phyloP scores from a whole-genome alignment of 1,284 basidiomycete species.

The Marasmius oreades region DNA sequence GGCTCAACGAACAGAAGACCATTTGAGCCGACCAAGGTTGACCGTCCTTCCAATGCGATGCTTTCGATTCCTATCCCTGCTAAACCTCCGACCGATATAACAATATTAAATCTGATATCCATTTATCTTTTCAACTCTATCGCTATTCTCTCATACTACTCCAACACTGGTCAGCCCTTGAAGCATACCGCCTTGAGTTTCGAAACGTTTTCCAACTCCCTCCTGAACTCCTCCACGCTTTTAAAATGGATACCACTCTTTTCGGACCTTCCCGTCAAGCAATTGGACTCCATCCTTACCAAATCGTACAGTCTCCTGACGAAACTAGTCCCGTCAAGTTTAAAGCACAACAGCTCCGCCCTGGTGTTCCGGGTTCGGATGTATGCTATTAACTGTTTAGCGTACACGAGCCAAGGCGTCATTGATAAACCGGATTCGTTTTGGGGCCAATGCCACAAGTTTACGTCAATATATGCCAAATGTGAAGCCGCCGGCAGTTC shows the following conservation, averaged over 20 bases:
- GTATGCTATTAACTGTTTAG: slow-evolving; percentile 45
- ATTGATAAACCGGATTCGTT: slow-evolving; percentile 43
- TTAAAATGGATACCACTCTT: slow-evolving; percentile 50
- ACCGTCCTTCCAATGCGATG: slow-evolving; percentile 26
- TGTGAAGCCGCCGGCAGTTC: slow-evolving; percentile 19
- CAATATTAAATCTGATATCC: slow-evolving; percentile 51
- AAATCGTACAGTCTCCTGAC: slow-evolving; percentile 53
- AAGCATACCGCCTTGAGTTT: slow-evolving; percentile 19
- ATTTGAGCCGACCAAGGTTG: not conserved
- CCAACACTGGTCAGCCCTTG: slow-evolving; percentile 17
- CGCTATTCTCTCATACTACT: slow-evolving; percentile 32
- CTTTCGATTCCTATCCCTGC: slow-evolving; percentile 44
- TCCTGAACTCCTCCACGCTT: slow-evolving; percentile 37
- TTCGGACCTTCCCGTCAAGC: slow-evolving; percentile 41
- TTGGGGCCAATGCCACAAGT: slow-evolving; percentile 64
- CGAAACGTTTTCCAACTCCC: slow-evolving; percentile 29
- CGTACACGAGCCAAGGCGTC: slow-evolving; percentile 38
- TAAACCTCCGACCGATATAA: slow-evolving; percentile 28
- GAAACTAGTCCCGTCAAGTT: slow-evolving; percentile 33
- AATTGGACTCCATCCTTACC: slow-evolving; percentile 53
- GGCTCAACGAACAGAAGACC: not conserved
- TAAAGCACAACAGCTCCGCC: slow-evolving; percentile 16
- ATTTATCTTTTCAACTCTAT: slow-evolving; percentile 55
- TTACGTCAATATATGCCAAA: slow-evolving; percentile 43
- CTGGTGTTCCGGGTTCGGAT: slow-evolving; percentile 45